These are phyloP conservation scores for Aspergillus funiculosus DNA, from an alignment of 495 filamentous ascomycete species.

Conservation along the genomic window DNA sequence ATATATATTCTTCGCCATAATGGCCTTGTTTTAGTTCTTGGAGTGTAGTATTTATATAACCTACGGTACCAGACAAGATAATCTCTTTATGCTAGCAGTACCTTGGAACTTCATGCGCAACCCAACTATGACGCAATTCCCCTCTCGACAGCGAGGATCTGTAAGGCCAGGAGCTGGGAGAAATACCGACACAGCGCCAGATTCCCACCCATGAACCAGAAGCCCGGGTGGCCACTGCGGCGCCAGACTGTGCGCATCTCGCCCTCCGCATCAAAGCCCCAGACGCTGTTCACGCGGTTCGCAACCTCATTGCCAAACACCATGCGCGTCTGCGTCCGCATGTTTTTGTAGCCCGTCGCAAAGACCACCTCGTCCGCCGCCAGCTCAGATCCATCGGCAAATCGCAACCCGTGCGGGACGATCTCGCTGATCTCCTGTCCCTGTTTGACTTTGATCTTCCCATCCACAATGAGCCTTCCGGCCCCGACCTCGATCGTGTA, in stretches of 20 bases:
- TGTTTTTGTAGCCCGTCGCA: slow-evolving; percentile 80
- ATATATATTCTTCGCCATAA: neutral
- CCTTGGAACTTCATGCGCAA: neutral
- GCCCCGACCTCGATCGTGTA: slow-evolving; percentile 77
- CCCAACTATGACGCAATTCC: slow-evolving; percentile 26
- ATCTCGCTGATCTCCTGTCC: slow-evolving; percentile 60
- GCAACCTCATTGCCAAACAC: slow-evolving; percentile 70
- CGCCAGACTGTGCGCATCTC: slow-evolving; percentile 71
- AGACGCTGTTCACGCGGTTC: slow-evolving; percentile 60
- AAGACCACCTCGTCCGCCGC: slow-evolving; percentile 77
- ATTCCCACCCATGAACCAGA: slow-evolving; percentile 85
- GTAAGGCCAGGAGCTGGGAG: slow-evolving; percentile 65
- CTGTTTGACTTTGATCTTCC: slow-evolving; percentile 72
- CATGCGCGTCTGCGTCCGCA: slow-evolving; percentile 52
- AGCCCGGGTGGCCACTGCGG: slow-evolving; percentile 61
- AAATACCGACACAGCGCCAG: slow-evolving; percentile 68
- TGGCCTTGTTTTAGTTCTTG: neutral
- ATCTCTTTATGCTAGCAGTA: no score
- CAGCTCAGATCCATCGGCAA: slow-evolving; percentile 61
- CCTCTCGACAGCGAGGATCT: slow-evolving; percentile 64
- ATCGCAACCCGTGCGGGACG: slow-evolving; percentile 51
- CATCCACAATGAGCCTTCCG: slow-evolving; percentile 64
- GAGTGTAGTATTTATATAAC: neutral
- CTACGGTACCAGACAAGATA: no score
- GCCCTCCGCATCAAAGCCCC: slow-evolving; percentile 74